Evolutionary conservation across 495 filamentous ascomycete genomes (phyloP), one percentile per base, ranked within the genome.

Genomic region (Aspergillus diversus): DNA sequence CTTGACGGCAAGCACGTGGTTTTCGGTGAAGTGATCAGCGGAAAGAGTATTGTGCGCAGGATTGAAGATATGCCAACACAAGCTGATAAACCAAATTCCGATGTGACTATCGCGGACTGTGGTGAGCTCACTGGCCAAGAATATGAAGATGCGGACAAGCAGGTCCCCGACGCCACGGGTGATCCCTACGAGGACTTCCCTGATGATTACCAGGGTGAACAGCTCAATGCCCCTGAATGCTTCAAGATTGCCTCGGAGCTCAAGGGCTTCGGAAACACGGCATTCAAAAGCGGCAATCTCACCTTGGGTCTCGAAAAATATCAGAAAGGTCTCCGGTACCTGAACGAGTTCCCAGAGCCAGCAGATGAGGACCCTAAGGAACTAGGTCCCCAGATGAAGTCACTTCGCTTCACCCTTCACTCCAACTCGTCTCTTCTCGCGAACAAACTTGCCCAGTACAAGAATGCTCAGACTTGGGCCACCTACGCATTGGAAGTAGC

Each of bases 121-220:
- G 95, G 96, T 46, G 86, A 97, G 80, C 85, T 98, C 46, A 82
- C 81, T 0, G 90, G 84, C 15, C 82, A 86, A 15, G 91, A 87
- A 37, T 88, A 89, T 62, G 77, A 85, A 46, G 73, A 81, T 53
- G 84, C 84, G 56, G 81, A 81, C 52, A 83, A 86, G 68, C 89
- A 88, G 71, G 71, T 77, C 8, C 80, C 89, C 47, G 96, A 99
- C 73, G 78, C 83, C 33, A 93, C 90, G 16, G 95, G 96, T 55
- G 95, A 99, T 76, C 82, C 87, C 12, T 97, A 96, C 78, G 96
- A 98, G 76, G 96, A 98, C 74, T 99, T 91, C 80, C 94, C 95
- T 31, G 93, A 96, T 71, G 95, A 99, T 78, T 84, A 89, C 66
- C 83, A 87, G 34, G 89, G 87, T 3, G 69, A 81, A 39, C 81